Evolutionary conservation across 1,139 yeast genomes (phyloP).

Genomic region (Pichia sp.): DNA sequence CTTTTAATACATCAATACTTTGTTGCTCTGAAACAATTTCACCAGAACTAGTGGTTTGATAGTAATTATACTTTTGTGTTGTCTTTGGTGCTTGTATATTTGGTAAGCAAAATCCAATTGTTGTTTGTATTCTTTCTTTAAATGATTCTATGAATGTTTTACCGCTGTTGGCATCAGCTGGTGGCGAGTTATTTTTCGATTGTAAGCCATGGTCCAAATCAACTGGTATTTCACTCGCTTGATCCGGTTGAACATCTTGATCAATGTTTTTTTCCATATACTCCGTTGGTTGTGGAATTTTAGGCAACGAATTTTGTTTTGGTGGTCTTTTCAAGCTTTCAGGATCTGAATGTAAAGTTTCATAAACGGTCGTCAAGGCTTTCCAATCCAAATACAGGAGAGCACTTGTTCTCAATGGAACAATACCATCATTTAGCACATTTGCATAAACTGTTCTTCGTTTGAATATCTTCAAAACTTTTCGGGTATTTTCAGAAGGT

Average conservation of each 20-base stretch:
- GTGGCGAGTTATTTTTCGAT: neutral
- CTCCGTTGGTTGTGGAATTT: neutral
- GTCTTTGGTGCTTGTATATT: conserved; percentile 17
- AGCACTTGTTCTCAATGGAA: conserved; percentile 84
- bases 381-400: conserved; percentile 72
- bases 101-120: conserved; percentile 16
- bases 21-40: neutral
- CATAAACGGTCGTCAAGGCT: conserved; percentile 45
- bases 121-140: conserved; percentile 11
- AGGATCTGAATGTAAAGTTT: conserved; percentile 17
- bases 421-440: conserved; percentile 80
- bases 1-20: neutral
- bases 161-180: neutral
- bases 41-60: conserved; percentile 28
- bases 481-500: conserved; percentile 79
- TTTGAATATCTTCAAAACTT: conserved; percentile 52
- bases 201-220: conserved; percentile 11
- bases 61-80: conserved; percentile 29
- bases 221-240: conserved; percentile 25
- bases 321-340: neutral
- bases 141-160: conserved; percentile 5
- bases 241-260: too few species aligned
- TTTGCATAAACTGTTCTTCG: conserved; percentile 75
- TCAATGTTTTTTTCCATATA: neutral
- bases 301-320: neutral